phyloP scores from a whole-genome alignment of 371 early-diverging fungal species.

The Mortierella sp. region DNA sequence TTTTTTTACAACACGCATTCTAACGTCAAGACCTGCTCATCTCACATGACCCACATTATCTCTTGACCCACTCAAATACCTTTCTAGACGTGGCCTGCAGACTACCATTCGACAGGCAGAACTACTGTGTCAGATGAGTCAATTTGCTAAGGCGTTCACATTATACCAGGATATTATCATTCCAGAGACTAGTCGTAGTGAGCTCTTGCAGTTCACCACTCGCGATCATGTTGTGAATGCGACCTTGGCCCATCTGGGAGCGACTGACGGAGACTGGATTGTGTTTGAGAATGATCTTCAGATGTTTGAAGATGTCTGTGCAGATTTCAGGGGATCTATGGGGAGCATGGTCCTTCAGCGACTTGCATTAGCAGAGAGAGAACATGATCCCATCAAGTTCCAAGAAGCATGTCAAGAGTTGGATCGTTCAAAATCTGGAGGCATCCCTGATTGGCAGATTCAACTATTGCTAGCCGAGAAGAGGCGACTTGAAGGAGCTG shows the following conservation, averaged over 20 bases:
- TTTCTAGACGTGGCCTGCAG: constrained; percentile 31
- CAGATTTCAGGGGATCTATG: constrained; percentile 23
- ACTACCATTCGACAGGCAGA: constrained; percentile 28
- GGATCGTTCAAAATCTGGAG: constrained; percentile 19
- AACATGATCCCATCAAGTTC: constrained; percentile 31
- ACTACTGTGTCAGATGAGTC: constrained; percentile 17
- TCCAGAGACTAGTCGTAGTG: constrained; percentile 33
- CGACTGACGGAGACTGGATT: constrained; percentile 38
- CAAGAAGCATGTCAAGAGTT: constrained; percentile 34
- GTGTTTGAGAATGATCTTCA: constrained; percentile 24
- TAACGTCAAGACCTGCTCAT: background rate
- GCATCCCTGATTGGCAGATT: constrained; percentile 45
- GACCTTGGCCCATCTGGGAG: constrained; percentile 39
- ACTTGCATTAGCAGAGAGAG: constrained; percentile 27
- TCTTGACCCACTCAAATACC: background rate
- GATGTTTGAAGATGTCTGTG: constrained; percentile 19
- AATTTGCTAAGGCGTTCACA: constrained; percentile 19
- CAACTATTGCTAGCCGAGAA: constrained; percentile 33
- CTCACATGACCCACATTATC: background rate
- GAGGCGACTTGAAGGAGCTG: constrained; percentile 26
- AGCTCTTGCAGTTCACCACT: constrained; percentile 34
- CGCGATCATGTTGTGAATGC: constrained; percentile 45
- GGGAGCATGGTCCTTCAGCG: constrained; percentile 15
- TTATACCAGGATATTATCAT: constrained; percentile 36
- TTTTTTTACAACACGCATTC: background rate